These are phyloP conservation scores for Saccharomycopsis malanga DNA, from an alignment of 805 yeast genomes.

Conservation along the genomic window DNA sequence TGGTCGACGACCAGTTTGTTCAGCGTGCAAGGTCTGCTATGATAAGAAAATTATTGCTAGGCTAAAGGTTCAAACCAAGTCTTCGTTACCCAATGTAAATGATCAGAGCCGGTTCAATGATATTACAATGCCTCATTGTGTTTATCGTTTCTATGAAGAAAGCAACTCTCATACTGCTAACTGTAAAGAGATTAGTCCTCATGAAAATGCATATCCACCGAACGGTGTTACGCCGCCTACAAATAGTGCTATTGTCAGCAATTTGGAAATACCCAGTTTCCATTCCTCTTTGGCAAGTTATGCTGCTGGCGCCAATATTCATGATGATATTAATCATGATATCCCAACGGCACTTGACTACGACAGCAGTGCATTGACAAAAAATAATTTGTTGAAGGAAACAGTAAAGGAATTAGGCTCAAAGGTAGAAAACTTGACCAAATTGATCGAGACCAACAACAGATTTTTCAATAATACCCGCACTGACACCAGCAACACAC, in stretches of 20 bases:
- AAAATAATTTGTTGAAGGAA: background rate
- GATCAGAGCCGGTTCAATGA: background rate
- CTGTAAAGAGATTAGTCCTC: too few relatives aligned
- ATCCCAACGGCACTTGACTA: background rate
- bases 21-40: constrained; percentile 13
- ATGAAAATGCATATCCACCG: too few relatives aligned
- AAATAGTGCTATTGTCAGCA: background rate
- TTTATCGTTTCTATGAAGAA: background rate
- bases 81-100: background rate
- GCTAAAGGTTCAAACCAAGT: background rate
- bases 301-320: background rate
- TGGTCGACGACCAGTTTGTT: constrained; percentile 19
- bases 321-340: too few relatives aligned
- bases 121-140: background rate
- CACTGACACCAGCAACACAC: background rate
- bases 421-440: background rate
- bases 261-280: background rate
- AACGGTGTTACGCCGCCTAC: too few relatives aligned
- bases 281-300: background rate
- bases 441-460: background rate
- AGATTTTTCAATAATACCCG: background rate
- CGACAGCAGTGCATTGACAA: background rate
- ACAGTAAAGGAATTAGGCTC: background rate
- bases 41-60: constrained; percentile 7
- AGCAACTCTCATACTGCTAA: background rate